Percentiles rank a stretch among this genome's conserved stretches.
Conservation (phyloP, 2,329 filamentous ascomycete species). For the Cladophialophora yegresii region DNA sequence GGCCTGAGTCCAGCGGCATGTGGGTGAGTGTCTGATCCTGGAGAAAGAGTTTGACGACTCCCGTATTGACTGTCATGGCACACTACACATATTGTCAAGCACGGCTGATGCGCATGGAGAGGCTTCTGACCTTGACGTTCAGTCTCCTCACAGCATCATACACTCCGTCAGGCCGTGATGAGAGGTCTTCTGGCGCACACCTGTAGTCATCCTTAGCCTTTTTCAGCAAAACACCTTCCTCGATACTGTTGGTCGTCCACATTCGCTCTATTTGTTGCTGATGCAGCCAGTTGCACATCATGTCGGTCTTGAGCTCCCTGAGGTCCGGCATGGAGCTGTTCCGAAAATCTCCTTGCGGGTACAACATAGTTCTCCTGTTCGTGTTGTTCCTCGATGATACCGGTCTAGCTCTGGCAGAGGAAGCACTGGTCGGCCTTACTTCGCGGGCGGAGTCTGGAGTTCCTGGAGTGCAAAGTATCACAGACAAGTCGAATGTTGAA, state of each 20-base stretch:
- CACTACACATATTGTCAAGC: slow-evolving; percentile 46
- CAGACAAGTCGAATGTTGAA: slow-evolving; percentile 7
- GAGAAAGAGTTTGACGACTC: slow-evolving; percentile 64
- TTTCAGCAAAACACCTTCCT: slow-evolving; percentile 61
- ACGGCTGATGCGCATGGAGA: background rate
- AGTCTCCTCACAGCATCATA: slow-evolving; percentile 53
- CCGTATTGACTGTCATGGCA: slow-evolving; percentile 68
- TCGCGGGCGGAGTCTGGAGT: slow-evolving; percentile 5
- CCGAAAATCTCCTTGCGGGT: slow-evolving; percentile 28
- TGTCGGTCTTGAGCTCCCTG: slow-evolving; percentile 52
- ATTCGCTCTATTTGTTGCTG: slow-evolving; percentile 61
- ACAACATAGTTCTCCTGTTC: slow-evolving; percentile 11
- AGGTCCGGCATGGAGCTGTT: slow-evolving; percentile 28
- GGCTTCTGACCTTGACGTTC: slow-evolving; percentile 54
- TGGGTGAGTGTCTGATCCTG: slow-evolving; percentile 54
- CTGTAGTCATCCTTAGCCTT: slow-evolving; percentile 54
- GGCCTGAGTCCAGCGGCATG: slow-evolving; percentile 60
- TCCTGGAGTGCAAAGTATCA: slow-evolving; percentile 9
- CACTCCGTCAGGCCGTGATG: slow-evolving; percentile 51
- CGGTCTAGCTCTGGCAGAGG: slow-evolving; percentile 2
- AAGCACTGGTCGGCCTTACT: slow-evolving; percentile 3
- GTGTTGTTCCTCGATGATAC: slow-evolving; percentile 4
- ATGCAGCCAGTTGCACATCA: slow-evolving; percentile 66
- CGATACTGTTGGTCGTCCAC: slow-evolving; percentile 52
- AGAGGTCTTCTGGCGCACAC: slow-evolving; percentile 53